Evolutionary conservation across 352 stramenopile genomes (phyloP), one percentile per base, ranked within the genome.

Genomic region (Phytophthora palmivora): DNA sequence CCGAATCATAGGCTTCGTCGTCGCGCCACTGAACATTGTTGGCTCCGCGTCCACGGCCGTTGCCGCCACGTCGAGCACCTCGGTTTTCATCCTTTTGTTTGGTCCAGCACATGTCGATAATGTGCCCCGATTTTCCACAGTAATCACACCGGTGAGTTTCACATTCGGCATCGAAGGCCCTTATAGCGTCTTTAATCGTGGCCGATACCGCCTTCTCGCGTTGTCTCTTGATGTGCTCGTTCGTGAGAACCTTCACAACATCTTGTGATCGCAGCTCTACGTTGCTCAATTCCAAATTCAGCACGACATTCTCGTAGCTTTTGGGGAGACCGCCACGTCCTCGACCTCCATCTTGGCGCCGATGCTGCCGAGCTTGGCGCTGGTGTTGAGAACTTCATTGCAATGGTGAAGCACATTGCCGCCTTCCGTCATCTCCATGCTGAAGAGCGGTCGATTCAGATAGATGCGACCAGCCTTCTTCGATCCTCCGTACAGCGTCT

Each of bases 401-500:
- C 37, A 57, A 30, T 57, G 49, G 47, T 57, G 49, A 15, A 57
- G 12, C 1, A 57, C 34, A 37, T 47, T 57, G 14, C 15, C 34
- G 6, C 49, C 36, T 57, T 38, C 16, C 10, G 22, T 14, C 48
- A 56, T 47, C 62, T 43, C 47, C 41, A 21, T 32, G 8, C 26
- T 32, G 8, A 32, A 32, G 26, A 54, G 41, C 33, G 61, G 58
- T 6, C 55, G 50, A 49, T 71, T 61, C 37, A 71, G 32, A 34
- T 66, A 71, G 43, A 61, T 71, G 30, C 63, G 42, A n/a, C 55
- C 58, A 42, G n/a, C 46, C 47, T 71, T 61, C 42, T 60, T 47
- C 30, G 34, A 68, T 1, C 50, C 57, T 5, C 38, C 16, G 50
- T 52, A 67, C 15, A 60, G 43, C 16, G 21, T 38, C 6, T 45